These are phyloP conservation scores for Lentinula lateritia DNA, from an alignment of 768 basidiomycete species.

Conservation along the genomic window DNA sequence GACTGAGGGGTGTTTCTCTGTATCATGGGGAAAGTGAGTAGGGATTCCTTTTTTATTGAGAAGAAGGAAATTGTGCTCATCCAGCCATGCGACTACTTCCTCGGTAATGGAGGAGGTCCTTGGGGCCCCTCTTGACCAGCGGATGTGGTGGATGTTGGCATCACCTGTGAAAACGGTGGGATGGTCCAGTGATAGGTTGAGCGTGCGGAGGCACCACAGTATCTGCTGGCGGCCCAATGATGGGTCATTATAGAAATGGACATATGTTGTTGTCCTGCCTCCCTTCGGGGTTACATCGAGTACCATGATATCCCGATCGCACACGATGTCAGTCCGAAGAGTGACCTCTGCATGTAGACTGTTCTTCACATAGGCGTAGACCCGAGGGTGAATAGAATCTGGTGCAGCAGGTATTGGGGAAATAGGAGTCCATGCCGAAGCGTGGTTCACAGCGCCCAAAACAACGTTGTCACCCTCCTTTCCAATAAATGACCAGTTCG, in stretches of 20 bases:
- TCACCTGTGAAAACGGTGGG: conserved; percentile 19
- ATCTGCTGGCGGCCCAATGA: not conserved
- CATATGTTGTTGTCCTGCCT: too few species aligned
- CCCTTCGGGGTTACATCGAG: too few species aligned
- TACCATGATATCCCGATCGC: too few species aligned
- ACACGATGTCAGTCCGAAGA: conserved; percentile 13
- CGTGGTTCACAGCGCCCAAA: not conserved
- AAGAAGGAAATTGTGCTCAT: conserved; percentile 8
- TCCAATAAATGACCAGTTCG: conserved; percentile 17
- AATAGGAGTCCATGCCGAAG: conserved; percentile 14
- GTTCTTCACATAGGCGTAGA: conserved; percentile 14
- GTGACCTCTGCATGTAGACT: conserved; percentile 16
- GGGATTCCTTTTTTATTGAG: conserved; percentile 15
- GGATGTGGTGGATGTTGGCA: conserved; percentile 19
- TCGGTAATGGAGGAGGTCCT: not conserved
- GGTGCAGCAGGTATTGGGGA: not conserved
- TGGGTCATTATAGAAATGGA: conserved; percentile 3
- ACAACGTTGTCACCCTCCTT: conserved; percentile 5
- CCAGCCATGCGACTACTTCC: conserved; percentile 14
- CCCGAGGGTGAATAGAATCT: conserved; percentile 6
- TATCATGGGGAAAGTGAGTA: conserved; percentile 11
- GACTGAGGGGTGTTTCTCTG: conserved; percentile 6
- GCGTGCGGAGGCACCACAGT: not conserved
- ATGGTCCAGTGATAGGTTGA: conserved; percentile 6
- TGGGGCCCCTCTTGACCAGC: conserved; percentile 9